Conservation (phyloP, 371 early-diverging fungal species). For the Syncephalastrum contaminatum region DNA sequence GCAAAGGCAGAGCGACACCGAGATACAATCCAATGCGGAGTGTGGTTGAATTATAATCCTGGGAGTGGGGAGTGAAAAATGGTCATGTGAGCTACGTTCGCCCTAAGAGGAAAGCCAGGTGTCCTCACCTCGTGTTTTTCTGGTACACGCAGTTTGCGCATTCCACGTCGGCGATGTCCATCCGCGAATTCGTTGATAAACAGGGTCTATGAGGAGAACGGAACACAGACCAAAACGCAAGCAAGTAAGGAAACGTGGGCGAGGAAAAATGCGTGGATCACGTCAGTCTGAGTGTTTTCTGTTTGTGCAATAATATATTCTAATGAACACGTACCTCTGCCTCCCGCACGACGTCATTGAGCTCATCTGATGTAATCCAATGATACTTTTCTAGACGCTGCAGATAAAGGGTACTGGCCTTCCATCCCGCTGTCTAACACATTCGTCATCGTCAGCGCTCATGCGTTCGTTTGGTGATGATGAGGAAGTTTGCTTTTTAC, state of each 20-base stretch:
- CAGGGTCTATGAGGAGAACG: slow-evolving; percentile 33
- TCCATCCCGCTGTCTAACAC: slow-evolving; percentile 47
- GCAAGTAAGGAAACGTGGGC: background rate
- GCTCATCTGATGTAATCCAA: slow-evolving; percentile 55
- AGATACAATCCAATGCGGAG: slow-evolving; percentile 58
- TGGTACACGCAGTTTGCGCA: slow-evolving; percentile 65
- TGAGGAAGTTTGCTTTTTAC: slow-evolving; percentile 18
- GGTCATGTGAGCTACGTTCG: background rate
- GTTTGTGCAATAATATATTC: background rate
- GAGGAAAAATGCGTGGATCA: background rate
- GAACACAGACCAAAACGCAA: background rate
- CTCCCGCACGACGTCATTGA: slow-evolving; percentile 55
- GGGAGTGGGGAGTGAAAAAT: background rate
- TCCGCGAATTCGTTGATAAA: slow-evolving; percentile 65
- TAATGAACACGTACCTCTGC: slow-evolving; percentile 53
- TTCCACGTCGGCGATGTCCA: slow-evolving; percentile 68
- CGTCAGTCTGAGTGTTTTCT: too few species aligned
- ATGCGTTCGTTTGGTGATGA: slow-evolving; percentile 14
- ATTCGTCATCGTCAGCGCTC: slow-evolving; percentile 4
- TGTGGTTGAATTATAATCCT: slow-evolving; percentile 33
- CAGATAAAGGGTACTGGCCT: slow-evolving; percentile 52
- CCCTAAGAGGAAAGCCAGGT: background rate
- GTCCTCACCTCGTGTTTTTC: slow-evolving; percentile 30
- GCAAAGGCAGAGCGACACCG: slow-evolving; percentile 58
- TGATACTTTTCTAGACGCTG: slow-evolving; percentile 54